These are phyloP conservation scores for Volvariella volvacea DNA, from an alignment of 1,284 basidiomycete species.

Conservation along the genomic window DNA sequence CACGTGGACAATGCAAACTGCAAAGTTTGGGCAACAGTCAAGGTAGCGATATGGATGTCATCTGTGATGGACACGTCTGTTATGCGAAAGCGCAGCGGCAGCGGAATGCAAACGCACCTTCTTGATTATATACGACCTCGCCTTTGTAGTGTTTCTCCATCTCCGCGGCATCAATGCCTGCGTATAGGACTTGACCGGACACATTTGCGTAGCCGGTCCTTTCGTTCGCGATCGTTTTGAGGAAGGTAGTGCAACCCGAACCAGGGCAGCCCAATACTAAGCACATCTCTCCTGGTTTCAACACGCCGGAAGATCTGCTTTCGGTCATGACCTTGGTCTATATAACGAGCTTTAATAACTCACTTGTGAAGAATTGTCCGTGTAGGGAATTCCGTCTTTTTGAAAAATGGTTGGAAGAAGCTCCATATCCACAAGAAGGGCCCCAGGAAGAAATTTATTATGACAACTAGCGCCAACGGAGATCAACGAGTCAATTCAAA, in stretches of 20 bases:
- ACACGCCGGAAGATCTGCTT: slow-evolving; percentile 62
- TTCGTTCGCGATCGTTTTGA: slow-evolving; percentile 73
- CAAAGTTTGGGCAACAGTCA: slow-evolving; percentile 71
- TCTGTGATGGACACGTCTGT: slow-evolving; percentile 27
- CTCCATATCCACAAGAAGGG: slow-evolving; percentile 47
- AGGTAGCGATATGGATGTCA: slow-evolving; percentile 71
- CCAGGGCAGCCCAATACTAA: slow-evolving; percentile 82
- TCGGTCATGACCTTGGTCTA: slow-evolving; percentile 20
- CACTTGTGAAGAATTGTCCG: slow-evolving; percentile 65
- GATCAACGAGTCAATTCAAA: neutral
- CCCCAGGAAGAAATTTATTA: slow-evolving; percentile 48
- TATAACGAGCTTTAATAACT: slow-evolving; percentile 15
- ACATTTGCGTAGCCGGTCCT: slow-evolving; percentile 55
- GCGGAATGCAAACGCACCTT: slow-evolving; percentile 36
- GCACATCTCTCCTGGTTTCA: slow-evolving; percentile 62
- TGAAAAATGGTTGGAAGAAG: slow-evolving; percentile 47
- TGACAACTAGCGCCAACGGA: slow-evolving; percentile 39
- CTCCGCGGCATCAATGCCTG: slow-evolving; percentile 59
- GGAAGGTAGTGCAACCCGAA: slow-evolving; percentile 74
- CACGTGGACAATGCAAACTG: slow-evolving; percentile 59
- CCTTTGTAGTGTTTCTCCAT: slow-evolving; percentile 70
- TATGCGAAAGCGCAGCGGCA: neutral
- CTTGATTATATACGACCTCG: slow-evolving; percentile 82
- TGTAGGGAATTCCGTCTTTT: slow-evolving; percentile 37
- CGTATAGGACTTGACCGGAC: slow-evolving; percentile 66